These are phyloP conservation scores for Aegilops bicornis DNA, from an alignment of 176 grass and related monocot species.

Conservation along the genomic window DNA sequence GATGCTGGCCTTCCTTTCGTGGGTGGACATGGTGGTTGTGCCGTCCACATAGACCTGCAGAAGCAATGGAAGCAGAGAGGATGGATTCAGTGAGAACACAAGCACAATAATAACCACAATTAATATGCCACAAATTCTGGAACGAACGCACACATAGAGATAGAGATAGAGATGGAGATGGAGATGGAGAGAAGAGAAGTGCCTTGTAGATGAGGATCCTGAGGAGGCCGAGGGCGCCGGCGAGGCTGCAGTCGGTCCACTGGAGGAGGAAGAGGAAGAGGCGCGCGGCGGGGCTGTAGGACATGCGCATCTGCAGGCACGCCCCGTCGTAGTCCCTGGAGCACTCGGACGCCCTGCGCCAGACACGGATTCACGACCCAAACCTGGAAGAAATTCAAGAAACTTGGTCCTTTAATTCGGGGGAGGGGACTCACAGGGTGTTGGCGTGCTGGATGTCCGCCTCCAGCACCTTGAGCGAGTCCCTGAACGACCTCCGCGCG, in stretches of 20 bases:
- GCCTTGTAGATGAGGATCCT: slow-evolving; percentile 83
- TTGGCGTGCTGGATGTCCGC: slow-evolving; percentile 98
- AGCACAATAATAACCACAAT: too few species aligned
- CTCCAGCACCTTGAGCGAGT: slow-evolving; percentile 96
- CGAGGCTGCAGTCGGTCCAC: slow-evolving; percentile 93
- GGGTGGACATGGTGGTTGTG: slow-evolving; percentile 91
- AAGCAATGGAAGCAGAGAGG: not conserved
- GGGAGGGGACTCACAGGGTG: slow-evolving; percentile 51
- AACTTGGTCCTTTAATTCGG: not conserved
- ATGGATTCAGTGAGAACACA: not conserved
- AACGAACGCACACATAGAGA: not conserved
- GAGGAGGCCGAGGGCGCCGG: slow-evolving; percentile 81
- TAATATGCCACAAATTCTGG: not conserved
- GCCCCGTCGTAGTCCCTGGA: slow-evolving; percentile 83
- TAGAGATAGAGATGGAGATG: too few species aligned
- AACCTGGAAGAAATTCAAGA: not conserved
- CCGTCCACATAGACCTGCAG: slow-evolving; percentile 90
- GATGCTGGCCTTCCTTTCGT: slow-evolving; percentile 92
- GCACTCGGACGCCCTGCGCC: slow-evolving; percentile 74
- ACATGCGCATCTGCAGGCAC: slow-evolving; percentile 90
- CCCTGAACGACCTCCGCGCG: slow-evolving; percentile 91
- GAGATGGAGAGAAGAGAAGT: too few species aligned
- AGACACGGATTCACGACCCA: not conserved
- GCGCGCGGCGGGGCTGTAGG: slow-evolving; percentile 75
- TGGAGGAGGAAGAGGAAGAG: slow-evolving; percentile 92